Conservation (phyloP, 208 protist genomes). For the Novymonas esmeraldas region DNA sequence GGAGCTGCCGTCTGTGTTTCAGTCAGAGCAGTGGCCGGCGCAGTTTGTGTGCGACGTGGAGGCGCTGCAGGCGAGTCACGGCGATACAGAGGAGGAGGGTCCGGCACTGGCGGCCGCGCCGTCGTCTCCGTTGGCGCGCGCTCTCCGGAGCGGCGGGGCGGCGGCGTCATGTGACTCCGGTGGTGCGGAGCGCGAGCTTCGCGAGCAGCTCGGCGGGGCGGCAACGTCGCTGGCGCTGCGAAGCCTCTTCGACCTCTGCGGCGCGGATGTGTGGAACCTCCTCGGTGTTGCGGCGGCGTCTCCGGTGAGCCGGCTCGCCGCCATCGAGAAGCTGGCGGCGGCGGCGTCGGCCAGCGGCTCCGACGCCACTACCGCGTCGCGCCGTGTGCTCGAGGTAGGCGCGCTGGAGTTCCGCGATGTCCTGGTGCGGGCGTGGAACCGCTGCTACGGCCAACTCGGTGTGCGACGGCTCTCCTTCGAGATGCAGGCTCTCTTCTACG, state of each 20-base stretch:
- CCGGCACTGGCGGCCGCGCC: background rate
- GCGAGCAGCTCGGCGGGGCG: constrained; percentile 20
- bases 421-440: constrained; percentile 46
- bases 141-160: background rate
- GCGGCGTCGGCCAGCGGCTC: background rate
- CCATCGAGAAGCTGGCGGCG: constrained; percentile 20
- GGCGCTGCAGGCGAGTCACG: background rate
- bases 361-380: background rate
- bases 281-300: constrained; percentile 23
- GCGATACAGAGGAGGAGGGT: background rate
- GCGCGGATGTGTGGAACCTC: constrained; percentile 22
- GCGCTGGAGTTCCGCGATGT: constrained; percentile 35
- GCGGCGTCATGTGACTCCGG: background rate
- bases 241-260: constrained; percentile 16
- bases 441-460: constrained; percentile 42
- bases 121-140: background rate
- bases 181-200: background rate
- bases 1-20: constrained; percentile 26
- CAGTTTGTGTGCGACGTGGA: constrained; percentile 34
- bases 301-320: constrained; percentile 29
- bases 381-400: constrained; percentile 20
- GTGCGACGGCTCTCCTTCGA: constrained; percentile 64
- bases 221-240: constrained; percentile 29
- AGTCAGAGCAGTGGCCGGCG: constrained; percentile 43
- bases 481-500: constrained; percentile 52